Evolutionary conservation across 2,329 filamentous ascomycete genomes (phyloP).

Genomic region (Neospermospora avenae): DNA sequence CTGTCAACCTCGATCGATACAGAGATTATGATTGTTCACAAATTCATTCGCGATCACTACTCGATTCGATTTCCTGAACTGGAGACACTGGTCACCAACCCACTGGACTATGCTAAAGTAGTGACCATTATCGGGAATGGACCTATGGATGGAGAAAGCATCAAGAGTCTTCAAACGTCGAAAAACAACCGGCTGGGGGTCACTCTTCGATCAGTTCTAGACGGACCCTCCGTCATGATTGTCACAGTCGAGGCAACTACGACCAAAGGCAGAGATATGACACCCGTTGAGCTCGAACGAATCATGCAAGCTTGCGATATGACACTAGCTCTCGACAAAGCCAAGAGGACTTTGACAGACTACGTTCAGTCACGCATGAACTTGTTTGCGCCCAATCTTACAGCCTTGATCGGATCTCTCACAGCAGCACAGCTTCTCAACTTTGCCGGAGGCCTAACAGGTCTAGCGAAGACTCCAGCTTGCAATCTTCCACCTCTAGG

Average conservation of each 20-base stretch:
- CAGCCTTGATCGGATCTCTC: slow-evolving; percentile 82
- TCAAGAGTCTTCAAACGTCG: slow-evolving; percentile 74
- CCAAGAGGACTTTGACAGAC: slow-evolving; percentile 82
- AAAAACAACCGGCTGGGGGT: slow-evolving; percentile 74
- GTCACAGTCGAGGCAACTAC: slow-evolving; percentile 93
- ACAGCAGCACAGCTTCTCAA: slow-evolving; percentile 97
- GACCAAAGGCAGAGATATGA: slow-evolving; percentile 76
- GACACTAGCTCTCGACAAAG: slow-evolving; percentile 80
- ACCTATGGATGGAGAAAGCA: slow-evolving; percentile 75
- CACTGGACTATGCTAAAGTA: slow-evolving; percentile 91
- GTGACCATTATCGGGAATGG: slow-evolving; percentile 92
- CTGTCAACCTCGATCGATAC: slow-evolving; percentile 90
- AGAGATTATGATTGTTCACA: slow-evolving; percentile 90
- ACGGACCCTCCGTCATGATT: slow-evolving; percentile 90
- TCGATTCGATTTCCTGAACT: slow-evolving; percentile 90
- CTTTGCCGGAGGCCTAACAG: slow-evolving; percentile 82
- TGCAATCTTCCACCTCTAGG: slow-evolving; percentile 92
- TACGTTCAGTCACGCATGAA: slow-evolving; percentile 98
- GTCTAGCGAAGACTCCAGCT: slow-evolving; percentile 85
- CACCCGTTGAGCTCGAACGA: slow-evolving; percentile 67
- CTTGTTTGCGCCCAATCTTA: slow-evolving; percentile 91
- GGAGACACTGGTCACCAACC: slow-evolving; percentile 84
- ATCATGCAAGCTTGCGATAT: slow-evolving; percentile 81
- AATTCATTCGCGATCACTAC: slow-evolving; percentile 95
- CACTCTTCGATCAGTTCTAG: slow-evolving; percentile 75